Evolutionary conservation across 73 alveolate species (phyloP), one percentile per base, ranked within the genome.

Genomic region (Blepharisma japonicum): DNA sequence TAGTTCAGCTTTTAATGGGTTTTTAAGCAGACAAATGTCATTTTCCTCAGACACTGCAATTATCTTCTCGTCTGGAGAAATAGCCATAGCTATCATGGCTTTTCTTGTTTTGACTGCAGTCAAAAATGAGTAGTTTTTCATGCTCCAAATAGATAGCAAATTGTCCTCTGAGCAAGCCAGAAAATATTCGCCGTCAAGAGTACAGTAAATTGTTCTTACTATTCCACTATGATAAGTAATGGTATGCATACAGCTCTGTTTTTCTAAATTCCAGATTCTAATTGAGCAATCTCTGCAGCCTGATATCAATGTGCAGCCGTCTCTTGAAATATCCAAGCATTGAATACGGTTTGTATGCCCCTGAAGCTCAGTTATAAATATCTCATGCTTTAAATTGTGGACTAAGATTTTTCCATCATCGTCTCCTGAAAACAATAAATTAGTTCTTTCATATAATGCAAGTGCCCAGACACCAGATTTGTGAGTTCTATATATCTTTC

Each of bases 111-210:
- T 20, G 47, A 61, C 3, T 20, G n/a, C 23, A 18, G 39, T 18
- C n/a, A n/a, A 61, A 14, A 8, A 14, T 61, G 74, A 20, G 47
- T 14, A 61, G 48, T 61, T 25, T 61, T 61, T 39, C 74, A 61
- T 61, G 46, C 46, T 61, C 48, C 74, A 61, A 25, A 61, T 20
- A n/a, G 14, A n/a, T 1, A 61, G 47, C 14, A 61, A 9, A 39
- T 5, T 2, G 2, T 25, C 47, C n/a, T 61, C 14, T 18, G 74
- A n/a, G 3, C n/a, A 20, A 39, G 23, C 38, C n/a, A 61, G 47
- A 18, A 8, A 39, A 8, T 61, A 14, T 20, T 14, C 11, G 2
- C 23, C 47, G 2, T n/a, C 74, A 61, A 11, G 14, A 8, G 74
- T 61, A 39, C 14, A 61, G 47, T 8, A 20, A 25, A 61, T 61